Conservation (phyloP, 345 rosid genomes). For the Camelina laxa region DNA sequence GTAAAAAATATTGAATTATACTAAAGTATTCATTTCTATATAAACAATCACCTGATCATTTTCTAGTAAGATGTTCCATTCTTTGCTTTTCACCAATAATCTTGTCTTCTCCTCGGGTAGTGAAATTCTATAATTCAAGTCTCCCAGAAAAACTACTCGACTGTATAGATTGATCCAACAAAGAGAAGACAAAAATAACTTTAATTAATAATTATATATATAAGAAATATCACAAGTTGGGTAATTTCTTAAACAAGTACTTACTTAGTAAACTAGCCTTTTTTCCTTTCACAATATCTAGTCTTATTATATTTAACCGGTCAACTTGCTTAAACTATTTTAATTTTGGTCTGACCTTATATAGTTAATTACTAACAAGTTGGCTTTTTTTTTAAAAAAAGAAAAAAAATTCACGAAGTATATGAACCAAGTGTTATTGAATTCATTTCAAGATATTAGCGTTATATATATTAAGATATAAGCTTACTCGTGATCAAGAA, state of each 20-base stretch:
- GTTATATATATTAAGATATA: background rate
- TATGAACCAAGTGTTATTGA: constrained; percentile 6
- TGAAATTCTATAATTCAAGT: constrained; percentile 80
- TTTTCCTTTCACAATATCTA: background rate
- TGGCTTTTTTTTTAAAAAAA: background rate
- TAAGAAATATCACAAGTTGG: constrained; percentile 25
- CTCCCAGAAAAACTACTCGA: constrained; percentile 72
- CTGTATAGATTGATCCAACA: constrained; percentile 47
- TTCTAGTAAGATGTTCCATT: constrained; percentile 64
- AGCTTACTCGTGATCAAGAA: constrained; percentile 80
- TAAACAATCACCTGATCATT: constrained; percentile 66
- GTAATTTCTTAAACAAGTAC: constrained; percentile 9
- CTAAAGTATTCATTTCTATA: background rate
- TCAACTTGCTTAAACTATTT: constrained; percentile 20
- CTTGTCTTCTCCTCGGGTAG: constrained; percentile 65
- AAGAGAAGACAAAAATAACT: background rate
- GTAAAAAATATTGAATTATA: background rate
- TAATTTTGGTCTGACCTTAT: constrained; percentile 14
- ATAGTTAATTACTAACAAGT: constrained; percentile 21
- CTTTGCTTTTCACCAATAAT: constrained; percentile 56
- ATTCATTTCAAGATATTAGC: background rate
- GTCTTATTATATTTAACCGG: constrained; percentile 5
- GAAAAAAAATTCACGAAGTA: background rate
- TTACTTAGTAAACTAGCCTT: constrained; percentile 30
- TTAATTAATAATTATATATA: background rate